phyloP scores from a whole-genome alignment of 2,329 filamentous ascomycete species.

The Hypoxylon sp. region DNA sequence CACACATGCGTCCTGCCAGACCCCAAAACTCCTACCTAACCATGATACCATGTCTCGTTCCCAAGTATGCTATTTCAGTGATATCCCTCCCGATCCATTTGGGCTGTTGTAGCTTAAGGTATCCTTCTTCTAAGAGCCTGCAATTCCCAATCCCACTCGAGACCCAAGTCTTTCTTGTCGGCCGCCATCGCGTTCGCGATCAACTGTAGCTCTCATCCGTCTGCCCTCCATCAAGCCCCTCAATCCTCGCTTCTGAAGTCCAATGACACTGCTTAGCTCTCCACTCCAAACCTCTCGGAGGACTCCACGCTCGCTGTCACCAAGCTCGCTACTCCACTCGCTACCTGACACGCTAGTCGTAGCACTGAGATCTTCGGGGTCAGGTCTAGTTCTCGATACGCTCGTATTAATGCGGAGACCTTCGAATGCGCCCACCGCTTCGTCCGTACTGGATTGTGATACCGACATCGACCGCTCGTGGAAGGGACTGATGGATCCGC shows the following conservation, averaged over 20 bases:
- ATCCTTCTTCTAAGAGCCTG: conserved; percentile 51
- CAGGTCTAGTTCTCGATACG: conserved; percentile 56
- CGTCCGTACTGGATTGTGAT: conserved; percentile 42
- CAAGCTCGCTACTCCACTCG: conserved; percentile 54
- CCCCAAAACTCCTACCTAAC: conserved; percentile 25
- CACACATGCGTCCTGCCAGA: conserved; percentile 19
- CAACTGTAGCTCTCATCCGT: conserved; percentile 64
- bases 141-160: conserved; percentile 63
- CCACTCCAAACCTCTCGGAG: conserved; percentile 79
- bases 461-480: conserved; percentile 44
- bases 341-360: conserved; percentile 60
- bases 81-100: conserved; percentile 2
- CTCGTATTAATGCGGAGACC: conserved; percentile 62
- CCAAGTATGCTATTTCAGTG: conserved; percentile 23
- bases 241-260: conserved; percentile 90
- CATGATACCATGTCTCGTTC: conserved; percentile 24
- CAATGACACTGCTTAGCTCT: conserved; percentile 88
- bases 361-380: conserved; percentile 61
- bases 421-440: conserved; percentile 45
- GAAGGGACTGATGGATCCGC: conserved; percentile 39
- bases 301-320: conserved; percentile 50
- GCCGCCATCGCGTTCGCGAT: conserved; percentile 45
- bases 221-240: conserved; percentile 94
- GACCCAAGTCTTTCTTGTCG: conserved; percentile 44
- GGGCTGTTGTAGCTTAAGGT: too few relatives aligned